Percentiles rank a stretch among this genome's conserved stretches.
Evolutionary conservation across 169 alveolate species (phyloP).

Genomic region (Plasmodium gaboni): DNA sequence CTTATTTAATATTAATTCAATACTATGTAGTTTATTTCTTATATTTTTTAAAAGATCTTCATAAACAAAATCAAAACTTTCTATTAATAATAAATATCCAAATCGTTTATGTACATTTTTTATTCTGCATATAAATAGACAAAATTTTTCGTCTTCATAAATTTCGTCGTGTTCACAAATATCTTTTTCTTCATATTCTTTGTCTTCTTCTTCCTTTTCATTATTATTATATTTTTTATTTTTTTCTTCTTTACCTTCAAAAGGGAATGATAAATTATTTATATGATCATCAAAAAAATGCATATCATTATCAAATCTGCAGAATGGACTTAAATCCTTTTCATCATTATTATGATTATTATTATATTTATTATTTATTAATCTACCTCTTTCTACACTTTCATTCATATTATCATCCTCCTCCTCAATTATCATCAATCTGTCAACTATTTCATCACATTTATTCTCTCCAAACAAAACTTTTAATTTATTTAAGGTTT

Average conservation of each 20-base stretch:
- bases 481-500: slow-evolving; percentile 25
- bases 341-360: slow-evolving; percentile 3
- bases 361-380: slow-evolving; percentile 16
- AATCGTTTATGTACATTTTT: slow-evolving; percentile 44
- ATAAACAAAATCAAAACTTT: slow-evolving; percentile 66
- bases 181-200: slow-evolving; percentile 9
- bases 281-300: neutral
- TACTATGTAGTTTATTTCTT: slow-evolving; percentile 29
- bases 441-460: slow-evolving; percentile 19
- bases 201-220: neutral
- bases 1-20: slow-evolving; percentile 53
- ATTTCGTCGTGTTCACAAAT: neutral
- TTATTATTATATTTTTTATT: neutral
- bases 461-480: slow-evolving; percentile 20
- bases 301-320: neutral
- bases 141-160: slow-evolving; percentile 71
- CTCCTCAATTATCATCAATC: neutral
- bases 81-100: slow-evolving; percentile 55
- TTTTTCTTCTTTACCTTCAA: neutral
- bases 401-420: slow-evolving; percentile 16
- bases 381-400: neutral
- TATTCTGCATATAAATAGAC: slow-evolving; percentile 58
- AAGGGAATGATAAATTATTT: neutral
- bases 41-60: slow-evolving; percentile 56
- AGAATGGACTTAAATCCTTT: neutral